Base-by-base conservation (phyloP, 495 filamentous ascomycete genomes). In the Darksidea phi region DNA sequence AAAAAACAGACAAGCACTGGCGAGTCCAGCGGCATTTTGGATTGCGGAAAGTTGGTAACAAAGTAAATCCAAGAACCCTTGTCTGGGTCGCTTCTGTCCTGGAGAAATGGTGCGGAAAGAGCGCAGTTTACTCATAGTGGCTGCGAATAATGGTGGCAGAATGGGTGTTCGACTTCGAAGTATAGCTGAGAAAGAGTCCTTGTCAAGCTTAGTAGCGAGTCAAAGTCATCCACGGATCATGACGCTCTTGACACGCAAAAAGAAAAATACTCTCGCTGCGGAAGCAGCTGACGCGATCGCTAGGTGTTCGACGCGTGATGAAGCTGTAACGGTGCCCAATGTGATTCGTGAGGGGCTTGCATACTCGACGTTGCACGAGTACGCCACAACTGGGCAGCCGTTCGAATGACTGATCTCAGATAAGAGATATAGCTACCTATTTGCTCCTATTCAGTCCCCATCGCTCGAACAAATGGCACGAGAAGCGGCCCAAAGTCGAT, bases 1-100 rank as follows among this genome's bases (percentile, higher is more conserved):
- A 75, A 2, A 71, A 61, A 17, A 75, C 52, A 0, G 69, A 68
- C 47, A 74, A 54, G 26, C 56, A 59, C 57, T 77, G 48, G 76
- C 63, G n/a, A 75, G 65, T 15, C 65, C 62, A 17, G 59, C 32
- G 12, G 34, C 37, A 60, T 73, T 67, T 66, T 38, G 0, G 71
- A 43, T 15, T 59, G 51, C 12, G 73, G 75, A 6, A 76, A 48
- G 28, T 65, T 54, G 12, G 70, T 64, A 17, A 75, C 54, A 15
- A 59, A 26, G 55, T 68, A 77, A 18, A 57, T 52, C 75, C 75
- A 77, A 41, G 48, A 48, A 23, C 51, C 25, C 49, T 76, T 71
- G 25, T 71, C 65, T 6, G 70, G 53, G 24, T 67, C 61, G 42
- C 76, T 66, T 8, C 23, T 41, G 41, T 66, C 47, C 47, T 70